Evolutionary conservation across 2,329 filamentous ascomycete species (phyloP), one percentile per base, ranked within the genome.

Genomic region (Aureobasidium sp.): DNA sequence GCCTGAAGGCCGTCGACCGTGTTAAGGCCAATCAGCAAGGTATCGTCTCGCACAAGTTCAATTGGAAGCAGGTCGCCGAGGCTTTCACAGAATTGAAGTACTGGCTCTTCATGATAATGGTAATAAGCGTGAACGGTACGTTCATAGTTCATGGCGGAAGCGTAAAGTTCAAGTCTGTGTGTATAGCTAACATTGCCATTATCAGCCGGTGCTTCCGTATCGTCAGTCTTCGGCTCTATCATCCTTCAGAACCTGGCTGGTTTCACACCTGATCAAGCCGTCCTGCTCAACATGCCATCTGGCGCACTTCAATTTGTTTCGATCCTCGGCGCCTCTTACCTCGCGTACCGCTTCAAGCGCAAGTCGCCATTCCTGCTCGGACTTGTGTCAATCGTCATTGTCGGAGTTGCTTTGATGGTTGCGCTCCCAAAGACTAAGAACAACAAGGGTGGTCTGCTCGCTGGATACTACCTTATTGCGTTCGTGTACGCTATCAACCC

Each of bases 21-120:
- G 73, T 81, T 0, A 76, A 77, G n/a, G 77, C 77, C 47, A 81
- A 81, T 61, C 76, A 80, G 56, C 80, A 78, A 1, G 78, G 78
- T 39, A 76, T 74, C 0, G 77, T 76, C 11, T 74, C 67, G 7
- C 73, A 73, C 12, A 75, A 79, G 31, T 80, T 79, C 72, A 80
- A 78, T 64, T 70, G 74, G 67, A 64, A 68, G 5, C 78, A 81
- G 39, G 71, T 80, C 5, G 31, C 68, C 12, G 78, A 81, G 67
- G 70, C 73, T 1, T 67, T 69, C 1, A 62, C 77, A 1, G 78
- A 80, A 45, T 74, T 73, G 11, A 81, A 81, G 65, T 78, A 77
- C 17, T 81, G 83, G 68, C 76, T 88, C 7, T 61, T 48, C 49
- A 61, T 63, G 42, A 37, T 63, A 5, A 60, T 60, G 54, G 61